Conservation (phyloP, 176 grass and related monocot genomes). For the Puccinellia tenuiflora region DNA sequence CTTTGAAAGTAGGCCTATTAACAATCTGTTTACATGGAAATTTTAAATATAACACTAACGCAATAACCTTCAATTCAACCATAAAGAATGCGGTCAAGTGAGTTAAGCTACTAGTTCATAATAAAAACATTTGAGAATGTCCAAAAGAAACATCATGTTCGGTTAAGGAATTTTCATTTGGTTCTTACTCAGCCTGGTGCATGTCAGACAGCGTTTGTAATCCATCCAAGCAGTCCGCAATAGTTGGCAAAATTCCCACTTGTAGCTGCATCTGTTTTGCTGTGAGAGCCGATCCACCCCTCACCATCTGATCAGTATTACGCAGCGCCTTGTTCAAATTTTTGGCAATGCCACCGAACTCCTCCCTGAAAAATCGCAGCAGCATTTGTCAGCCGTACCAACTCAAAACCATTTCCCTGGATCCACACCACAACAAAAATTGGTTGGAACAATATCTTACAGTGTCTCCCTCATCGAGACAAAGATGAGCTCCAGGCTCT, state of each 20-base stretch:
- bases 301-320: constrained; percentile 66
- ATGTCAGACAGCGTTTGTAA: constrained; percentile 52
- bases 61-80: background rate
- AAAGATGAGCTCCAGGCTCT: constrained; percentile 53
- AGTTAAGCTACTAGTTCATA: background rate
- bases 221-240: constrained; percentile 64
- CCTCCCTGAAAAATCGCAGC: constrained; percentile 45
- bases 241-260: constrained; percentile 61
- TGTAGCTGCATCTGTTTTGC: constrained; percentile 60
- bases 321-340: constrained; percentile 50
- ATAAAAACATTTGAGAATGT: background rate
- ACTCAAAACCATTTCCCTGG: background rate
- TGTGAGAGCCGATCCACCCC: constrained; percentile 41
- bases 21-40: background rate
- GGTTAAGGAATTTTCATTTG: background rate
- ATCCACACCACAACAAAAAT: background rate
- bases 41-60: background rate
- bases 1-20: background rate
- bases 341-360: constrained; percentile 51
- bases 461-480: constrained; percentile 39
- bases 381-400: background rate
- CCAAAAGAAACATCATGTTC: background rate
- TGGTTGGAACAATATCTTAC: constrained; percentile 29
- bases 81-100: background rate
- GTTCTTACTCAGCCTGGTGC: constrained; percentile 67